phyloP scores from a whole-genome alignment of 1,284 basidiomycete genomes.

The Pulchroboletus neoregius region DNA sequence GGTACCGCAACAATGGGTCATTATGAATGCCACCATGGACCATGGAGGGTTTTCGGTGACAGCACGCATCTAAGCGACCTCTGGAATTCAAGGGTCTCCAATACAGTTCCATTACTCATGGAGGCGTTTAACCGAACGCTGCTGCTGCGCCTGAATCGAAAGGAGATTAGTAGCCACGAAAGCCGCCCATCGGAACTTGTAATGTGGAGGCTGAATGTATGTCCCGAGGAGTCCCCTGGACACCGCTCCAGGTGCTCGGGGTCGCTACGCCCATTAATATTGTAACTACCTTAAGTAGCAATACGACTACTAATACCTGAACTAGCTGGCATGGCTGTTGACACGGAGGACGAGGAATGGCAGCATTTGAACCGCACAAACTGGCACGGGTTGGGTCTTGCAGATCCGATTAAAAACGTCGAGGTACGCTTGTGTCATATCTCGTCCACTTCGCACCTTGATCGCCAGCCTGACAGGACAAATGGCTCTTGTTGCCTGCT shows the following conservation, averaged over 20 bases:
- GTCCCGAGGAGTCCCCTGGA: not conserved
- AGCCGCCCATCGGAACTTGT: no score
- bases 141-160: no score
- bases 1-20: no score
- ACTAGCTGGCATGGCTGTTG: conserved; percentile 14
- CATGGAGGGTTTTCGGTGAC: no score
- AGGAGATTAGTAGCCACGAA: no score
- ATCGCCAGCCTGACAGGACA: conserved; percentile 61
- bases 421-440: conserved; percentile 46
- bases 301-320: no score
- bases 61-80: no score
- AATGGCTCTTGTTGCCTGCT: conserved; percentile 94
- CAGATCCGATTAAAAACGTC: conserved; percentile 75
- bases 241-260: conserved; percentile 5
- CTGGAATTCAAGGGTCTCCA: no score
- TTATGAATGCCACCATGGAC: no score
- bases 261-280: not conserved
- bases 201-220: not conserved
- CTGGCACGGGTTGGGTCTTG: conserved; percentile 70
- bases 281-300: not conserved
- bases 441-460: not conserved
- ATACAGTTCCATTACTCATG: no score
- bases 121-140: no score
- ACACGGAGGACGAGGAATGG: conserved; percentile 51
- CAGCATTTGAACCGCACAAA: conserved; percentile 50